phyloP scores from a whole-genome alignment of 2,329 filamentous ascomycete species.

The Albifimbria verrucaria region DNA sequence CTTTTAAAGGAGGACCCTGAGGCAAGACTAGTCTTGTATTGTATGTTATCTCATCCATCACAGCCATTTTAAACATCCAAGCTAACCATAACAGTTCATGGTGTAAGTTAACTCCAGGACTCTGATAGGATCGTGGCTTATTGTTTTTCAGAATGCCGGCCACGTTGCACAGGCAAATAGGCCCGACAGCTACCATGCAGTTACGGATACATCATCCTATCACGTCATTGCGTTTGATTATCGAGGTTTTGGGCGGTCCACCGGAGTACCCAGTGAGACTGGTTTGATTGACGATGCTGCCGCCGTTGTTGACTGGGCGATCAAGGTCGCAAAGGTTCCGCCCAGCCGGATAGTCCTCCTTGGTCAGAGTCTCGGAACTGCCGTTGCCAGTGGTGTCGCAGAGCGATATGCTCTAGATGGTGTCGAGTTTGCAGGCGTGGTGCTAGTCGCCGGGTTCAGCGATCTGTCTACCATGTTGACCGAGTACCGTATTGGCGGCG shows the following conservation, averaged over 20 bases:
- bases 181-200: slow-evolving; percentile 71
- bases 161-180: slow-evolving; percentile 77
- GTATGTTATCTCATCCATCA: slow-evolving; percentile 35
- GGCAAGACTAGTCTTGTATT: slow-evolving; percentile 61
- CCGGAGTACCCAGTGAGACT: slow-evolving; percentile 73
- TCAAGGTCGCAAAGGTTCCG: slow-evolving; percentile 61
- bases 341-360: slow-evolving; percentile 73
- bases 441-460: slow-evolving; percentile 79
- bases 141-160: slow-evolving; percentile 66
- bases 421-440: slow-evolving; percentile 71
- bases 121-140: slow-evolving; percentile 11
- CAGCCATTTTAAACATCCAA: neutral
- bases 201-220: slow-evolving; percentile 69
- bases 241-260: slow-evolving; percentile 80
- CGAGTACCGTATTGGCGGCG: slow-evolving; percentile 74
- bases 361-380: slow-evolving; percentile 87
- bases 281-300: slow-evolving; percentile 79
- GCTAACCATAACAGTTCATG: slow-evolving; percentile 49
- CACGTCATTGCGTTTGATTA: slow-evolving; percentile 91
- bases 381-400: slow-evolving; percentile 71
- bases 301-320: slow-evolving; percentile 69
- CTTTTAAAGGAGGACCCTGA: slow-evolving; percentile 62
- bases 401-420: slow-evolving; percentile 62
- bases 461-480: slow-evolving; percentile 69
- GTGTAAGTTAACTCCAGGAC: slow-evolving; percentile 42